Conservation (phyloP, 23 red algal species). For the Gracilaria vermiculophylla region DNA sequence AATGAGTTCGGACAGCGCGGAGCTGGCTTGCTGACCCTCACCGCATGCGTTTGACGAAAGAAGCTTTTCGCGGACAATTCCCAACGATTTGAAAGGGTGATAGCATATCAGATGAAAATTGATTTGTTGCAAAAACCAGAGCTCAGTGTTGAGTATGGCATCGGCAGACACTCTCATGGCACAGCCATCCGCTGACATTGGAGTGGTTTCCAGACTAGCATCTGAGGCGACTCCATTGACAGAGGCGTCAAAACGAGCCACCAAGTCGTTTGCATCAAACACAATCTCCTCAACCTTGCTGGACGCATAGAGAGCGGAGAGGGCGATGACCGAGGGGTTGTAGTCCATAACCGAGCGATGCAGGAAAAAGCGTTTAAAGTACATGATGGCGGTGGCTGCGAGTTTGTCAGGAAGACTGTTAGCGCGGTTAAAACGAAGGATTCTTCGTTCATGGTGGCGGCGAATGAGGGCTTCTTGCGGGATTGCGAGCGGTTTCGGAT, state of each 20-base stretch:
- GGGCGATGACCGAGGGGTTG: constrained; percentile 63
- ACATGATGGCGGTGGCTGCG: constrained; percentile 75
- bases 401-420: constrained; percentile 49
- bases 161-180: neutral
- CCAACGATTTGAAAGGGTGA: constrained; percentile 72
- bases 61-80: constrained; percentile 45
- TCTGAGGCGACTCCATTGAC: constrained; percentile 36
- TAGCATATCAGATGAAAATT: constrained; percentile 79
- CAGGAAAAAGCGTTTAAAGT: constrained; percentile 81
- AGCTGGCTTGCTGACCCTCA: neutral
- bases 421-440: constrained; percentile 48
- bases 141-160: constrained; percentile 61
- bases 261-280: constrained; percentile 36
- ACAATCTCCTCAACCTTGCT: constrained; percentile 75
- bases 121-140: constrained; percentile 70
- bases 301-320: constrained; percentile 51
- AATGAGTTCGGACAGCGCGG: neutral
- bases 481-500: neutral
- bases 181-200: neutral
- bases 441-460: constrained; percentile 59
- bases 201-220: neutral
- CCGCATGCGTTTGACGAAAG: neutral
- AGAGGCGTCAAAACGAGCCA: constrained; percentile 42
- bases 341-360: constrained; percentile 72
- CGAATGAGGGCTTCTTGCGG: constrained; percentile 62